Base-by-base conservation (phyloP, 179 eudicot genomes). In the Sideroxylon spinosum region DNA sequence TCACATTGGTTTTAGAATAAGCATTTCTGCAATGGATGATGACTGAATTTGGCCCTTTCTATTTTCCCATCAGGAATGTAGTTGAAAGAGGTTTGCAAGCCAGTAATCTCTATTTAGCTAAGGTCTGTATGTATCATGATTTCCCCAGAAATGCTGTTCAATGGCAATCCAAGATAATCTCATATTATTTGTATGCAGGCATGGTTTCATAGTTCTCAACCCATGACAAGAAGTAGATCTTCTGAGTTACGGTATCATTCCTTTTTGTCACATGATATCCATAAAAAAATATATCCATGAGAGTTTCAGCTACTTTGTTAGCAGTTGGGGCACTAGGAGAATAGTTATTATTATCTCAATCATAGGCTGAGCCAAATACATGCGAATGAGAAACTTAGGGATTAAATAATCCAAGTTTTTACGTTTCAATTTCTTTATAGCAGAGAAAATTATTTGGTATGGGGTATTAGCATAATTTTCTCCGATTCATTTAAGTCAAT, bases 141-240 rank as follows among this genome's bases (percentile, higher is more conserved):
- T 56, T 12, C 56, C 69, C 48, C 61, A 48, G 22, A 67, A 19
- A 25, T 19, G 17, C 68, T 19, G 59, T 8, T 25, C 32, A 22
- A 9, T 17, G 23, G 59, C 32, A 61, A 68, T 80, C 29, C 8
- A 52, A 28, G 7, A 62, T 52, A 61, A 82, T 68, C 68, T 79
- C 60, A 79, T 59, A 2, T 59, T 20, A 37, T 2, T 62, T 57
- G 32, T 60, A 61, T 73, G 66, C 85, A 88, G 91, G 88, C 89
- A 68, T 88, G 91, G 91, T 85, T 86, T 62, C 84, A 86, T 44
- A 88, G 91, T 81, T 86, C 88, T 83, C 89, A 88, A 75, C 88
- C 91, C 32, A 88, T 88, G 91, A 88, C 91, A 17, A 83, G 91
- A 83, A 88, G 91, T 76, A 85, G 91, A 55, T 88, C 89, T 13